Evolutionary conservation across 257 asterid genomes (phyloP).

Genomic region (Verbascum thapsus): DNA sequence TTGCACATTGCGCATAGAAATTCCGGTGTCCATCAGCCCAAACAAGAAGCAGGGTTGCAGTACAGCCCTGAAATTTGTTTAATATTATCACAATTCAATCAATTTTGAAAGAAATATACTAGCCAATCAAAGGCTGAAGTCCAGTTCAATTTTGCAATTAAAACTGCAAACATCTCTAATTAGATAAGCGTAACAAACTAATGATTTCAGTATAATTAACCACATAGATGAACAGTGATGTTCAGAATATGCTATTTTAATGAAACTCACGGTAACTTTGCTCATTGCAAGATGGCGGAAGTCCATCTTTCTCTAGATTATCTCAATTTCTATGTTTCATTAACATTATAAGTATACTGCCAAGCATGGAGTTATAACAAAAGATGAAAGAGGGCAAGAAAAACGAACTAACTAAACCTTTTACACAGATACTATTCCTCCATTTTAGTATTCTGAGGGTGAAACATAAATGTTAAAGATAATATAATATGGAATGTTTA

Average conservation of each 20-base stretch:
- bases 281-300: background rate
- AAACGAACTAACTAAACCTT: background rate
- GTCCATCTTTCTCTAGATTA: background rate
- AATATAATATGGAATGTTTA: background rate
- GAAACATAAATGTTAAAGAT: background rate
- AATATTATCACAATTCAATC: slow-evolving; percentile 28
- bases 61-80: slow-evolving; percentile 82
- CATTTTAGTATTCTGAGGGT: background rate
- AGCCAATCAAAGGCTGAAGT: slow-evolving; percentile 16
- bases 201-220: slow-evolving; percentile 17
- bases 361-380: background rate
- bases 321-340: slow-evolving; percentile 3
- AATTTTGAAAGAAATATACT: slow-evolving; percentile 21
- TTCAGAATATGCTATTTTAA: slow-evolving; percentile 14
- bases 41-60: slow-evolving; percentile 91
- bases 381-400: background rate
- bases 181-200: slow-evolving; percentile 1
- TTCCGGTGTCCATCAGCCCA: slow-evolving; percentile 73
- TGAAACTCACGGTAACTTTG: slow-evolving; percentile 7
- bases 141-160: slow-evolving; percentile 12
- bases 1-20: slow-evolving; percentile 86
- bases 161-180: slow-evolving; percentile 3
- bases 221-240: slow-evolving; percentile 5
- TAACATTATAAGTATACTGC: background rate
- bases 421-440: background rate